A percentile compares a stretch with the other conserved stretches of the same genome.
phyloP scores from a whole-genome alignment of 1,139 yeast genomes.

The Protomyces pachydermus region DNA sequence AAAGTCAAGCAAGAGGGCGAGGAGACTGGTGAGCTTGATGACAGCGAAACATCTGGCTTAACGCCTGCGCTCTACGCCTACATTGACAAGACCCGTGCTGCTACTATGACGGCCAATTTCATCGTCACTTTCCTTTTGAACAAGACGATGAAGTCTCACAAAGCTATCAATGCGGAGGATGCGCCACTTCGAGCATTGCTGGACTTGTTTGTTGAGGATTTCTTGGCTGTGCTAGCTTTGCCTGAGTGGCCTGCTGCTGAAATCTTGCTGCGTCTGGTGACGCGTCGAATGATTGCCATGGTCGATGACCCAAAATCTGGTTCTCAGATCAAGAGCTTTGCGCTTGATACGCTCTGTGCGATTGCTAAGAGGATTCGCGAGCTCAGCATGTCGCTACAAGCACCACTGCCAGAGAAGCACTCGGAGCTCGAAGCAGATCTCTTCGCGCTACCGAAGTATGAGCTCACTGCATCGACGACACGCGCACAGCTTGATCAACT shows the following conservation, averaged over 20 bases:
- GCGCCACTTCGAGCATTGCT: constrained; percentile 39
- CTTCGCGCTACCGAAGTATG: constrained; percentile 27
- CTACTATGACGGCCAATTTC: constrained; percentile 44
- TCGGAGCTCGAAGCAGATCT: constrained; percentile 23
- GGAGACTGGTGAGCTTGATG: background rate
- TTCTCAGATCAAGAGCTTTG: constrained; percentile 46
- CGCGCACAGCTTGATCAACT: background rate
- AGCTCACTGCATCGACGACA: constrained; percentile 2
- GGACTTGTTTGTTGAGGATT: constrained; percentile 54
- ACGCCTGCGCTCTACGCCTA: background rate
- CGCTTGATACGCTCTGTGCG: constrained; percentile 53
- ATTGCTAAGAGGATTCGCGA: constrained; percentile 48
- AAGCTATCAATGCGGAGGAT: constrained; percentile 32
- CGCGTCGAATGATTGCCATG: constrained; percentile 32
- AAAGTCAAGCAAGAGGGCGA: constrained; percentile 29
- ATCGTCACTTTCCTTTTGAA: constrained; percentile 35
- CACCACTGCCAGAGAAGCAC: constrained; percentile 32
- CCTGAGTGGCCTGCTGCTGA: constrained; percentile 65
- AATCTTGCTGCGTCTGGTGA: constrained; percentile 37
- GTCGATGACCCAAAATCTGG: constrained; percentile 41
- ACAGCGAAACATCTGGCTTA: background rate
- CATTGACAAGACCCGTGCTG: constrained; percentile 38
- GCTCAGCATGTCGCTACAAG: constrained; percentile 38
- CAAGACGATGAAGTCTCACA: constrained; percentile 34
- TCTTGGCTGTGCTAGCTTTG: constrained; percentile 46